Conservation (phyloP, 2,329 filamentous ascomycete species). For the Diaporthe destruens region DNA sequence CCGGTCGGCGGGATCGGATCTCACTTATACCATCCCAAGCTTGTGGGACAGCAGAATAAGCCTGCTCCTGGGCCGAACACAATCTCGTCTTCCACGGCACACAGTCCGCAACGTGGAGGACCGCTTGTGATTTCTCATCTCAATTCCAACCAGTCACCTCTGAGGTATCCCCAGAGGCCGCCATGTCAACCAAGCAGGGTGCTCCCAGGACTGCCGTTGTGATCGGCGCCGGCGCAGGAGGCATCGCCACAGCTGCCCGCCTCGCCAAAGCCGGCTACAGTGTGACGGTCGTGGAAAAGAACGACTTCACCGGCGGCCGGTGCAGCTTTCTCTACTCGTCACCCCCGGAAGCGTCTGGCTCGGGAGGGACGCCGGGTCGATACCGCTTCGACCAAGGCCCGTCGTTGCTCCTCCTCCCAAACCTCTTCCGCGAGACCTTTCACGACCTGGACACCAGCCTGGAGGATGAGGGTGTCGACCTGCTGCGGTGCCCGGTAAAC, state of each 20-base stretch:
- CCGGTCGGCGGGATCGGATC: background rate
- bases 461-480: constrained; percentile 72
- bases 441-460: constrained; percentile 76
- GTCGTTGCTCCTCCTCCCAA: constrained; percentile 78
- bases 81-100: background rate
- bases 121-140: background rate
- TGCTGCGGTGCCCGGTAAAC: constrained; percentile 81
- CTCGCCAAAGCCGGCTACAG: constrained; percentile 77
- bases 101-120: background rate
- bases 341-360: background rate
- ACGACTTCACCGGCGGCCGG: constrained; percentile 77
- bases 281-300: constrained; percentile 85
- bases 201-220: constrained; percentile 38
- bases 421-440: constrained; percentile 78
- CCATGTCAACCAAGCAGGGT: constrained; percentile 24
- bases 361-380: background rate
- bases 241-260: constrained; percentile 78
- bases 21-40: background rate
- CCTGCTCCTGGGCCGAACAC: background rate
- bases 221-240: constrained; percentile 75
- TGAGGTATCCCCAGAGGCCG: background rate
- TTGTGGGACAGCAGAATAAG: too few relatives aligned
- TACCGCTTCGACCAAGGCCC: constrained; percentile 84
- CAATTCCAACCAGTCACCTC: background rate
- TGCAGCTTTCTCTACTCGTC: constrained; percentile 71